A percentile compares a stretch with the other conserved stretches of the same genome.
phyloP scores from a whole-genome alignment of 306 rosid species.

The Cicer yamashitae region DNA sequence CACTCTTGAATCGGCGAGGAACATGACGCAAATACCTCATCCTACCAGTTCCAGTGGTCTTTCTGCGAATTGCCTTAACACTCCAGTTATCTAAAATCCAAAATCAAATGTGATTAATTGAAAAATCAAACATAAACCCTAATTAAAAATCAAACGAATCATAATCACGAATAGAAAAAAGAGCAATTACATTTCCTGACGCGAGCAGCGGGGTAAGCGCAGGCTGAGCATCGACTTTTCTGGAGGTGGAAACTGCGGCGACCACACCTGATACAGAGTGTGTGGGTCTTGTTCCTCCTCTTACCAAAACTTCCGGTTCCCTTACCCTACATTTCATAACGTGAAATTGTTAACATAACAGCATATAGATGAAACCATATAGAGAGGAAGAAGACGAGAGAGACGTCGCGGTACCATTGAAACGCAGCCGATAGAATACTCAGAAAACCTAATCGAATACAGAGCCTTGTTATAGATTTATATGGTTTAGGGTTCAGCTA shows the following conservation, averaged over 20 bases:
- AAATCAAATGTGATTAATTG: background rate
- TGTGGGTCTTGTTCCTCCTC: constrained; percentile 99
- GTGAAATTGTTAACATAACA: background rate
- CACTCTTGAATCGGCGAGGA: constrained; percentile 98
- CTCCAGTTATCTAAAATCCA: constrained; percentile 85
- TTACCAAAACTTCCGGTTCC: constrained; percentile 98
- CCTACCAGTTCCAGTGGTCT: constrained; percentile 99
- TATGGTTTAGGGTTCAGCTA: too few relatives aligned
- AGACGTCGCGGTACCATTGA: too few relatives aligned
- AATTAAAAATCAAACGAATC: background rate
- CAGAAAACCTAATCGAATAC: too few relatives aligned
- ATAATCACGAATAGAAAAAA: background rate
- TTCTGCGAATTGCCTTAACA: constrained; percentile 89
- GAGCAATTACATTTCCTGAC: constrained; percentile 64
- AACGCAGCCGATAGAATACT: too few relatives aligned
- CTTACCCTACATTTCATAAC: constrained; percentile 68
- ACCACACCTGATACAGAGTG: constrained; percentile 94
- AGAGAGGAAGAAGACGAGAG: too few relatives aligned
- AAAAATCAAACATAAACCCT: background rate
- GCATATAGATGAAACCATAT: too few relatives aligned
- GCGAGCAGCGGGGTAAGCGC: constrained; percentile 98
- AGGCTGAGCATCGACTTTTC: constrained; percentile 92
- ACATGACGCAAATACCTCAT: constrained; percentile 93
- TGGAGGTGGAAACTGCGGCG: constrained; percentile 99
- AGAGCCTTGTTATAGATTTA: too few relatives aligned